Evolutionary conservation across 176 grass and related monocot genomes (phyloP), one percentile per base, ranked within the genome.

Genomic region (Eragrostis nindensis): DNA sequence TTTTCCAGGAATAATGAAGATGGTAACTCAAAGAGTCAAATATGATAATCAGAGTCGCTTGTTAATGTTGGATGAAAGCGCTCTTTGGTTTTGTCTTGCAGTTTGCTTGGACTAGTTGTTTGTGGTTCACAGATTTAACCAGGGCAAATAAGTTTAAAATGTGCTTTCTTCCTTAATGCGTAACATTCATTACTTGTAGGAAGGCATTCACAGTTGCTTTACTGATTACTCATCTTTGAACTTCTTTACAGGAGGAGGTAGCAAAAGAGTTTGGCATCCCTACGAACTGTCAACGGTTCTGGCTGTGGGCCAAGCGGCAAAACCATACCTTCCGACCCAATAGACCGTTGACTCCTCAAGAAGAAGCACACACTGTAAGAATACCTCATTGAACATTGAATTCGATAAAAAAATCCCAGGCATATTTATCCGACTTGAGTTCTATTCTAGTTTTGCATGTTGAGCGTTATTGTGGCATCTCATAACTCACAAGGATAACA

Each of bases 311-410:
- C 56, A 99, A 99, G 72, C 79, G 97, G 17, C 97, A 95, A 87
- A 99, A 99, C 79, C 97, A 99, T 81, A 99, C 97, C 7, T 99
- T 93, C 82, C 90, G 97, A 56, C 97, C 97, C 71, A 99, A 96
- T 65, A 73, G 93, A 45, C 97, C 93, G 67, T 88, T 99, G 87
- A 91, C 76, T 80, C 71, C 71, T 46, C 86, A 88, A 73, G 97
- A 99, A 75, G 97, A 96, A 80, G 78, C 82, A 7, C 87, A 93
- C n/a, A 91, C 97, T 73, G 97, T 99, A 91, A 96, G 92, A 90
- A 86, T 56, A 77, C 42, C 79, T 59, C 45, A 56, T 82, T 81
- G 55, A 25, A 38, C 17, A 76, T 66, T 63, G 11, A 42, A 38
- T 67, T 84, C 43, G 36, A 43, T 43, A 42, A 71, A 63, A 46